Conservation (phyloP, 352 stramenopile species). For the Phytophthora cryptogea region DNA sequence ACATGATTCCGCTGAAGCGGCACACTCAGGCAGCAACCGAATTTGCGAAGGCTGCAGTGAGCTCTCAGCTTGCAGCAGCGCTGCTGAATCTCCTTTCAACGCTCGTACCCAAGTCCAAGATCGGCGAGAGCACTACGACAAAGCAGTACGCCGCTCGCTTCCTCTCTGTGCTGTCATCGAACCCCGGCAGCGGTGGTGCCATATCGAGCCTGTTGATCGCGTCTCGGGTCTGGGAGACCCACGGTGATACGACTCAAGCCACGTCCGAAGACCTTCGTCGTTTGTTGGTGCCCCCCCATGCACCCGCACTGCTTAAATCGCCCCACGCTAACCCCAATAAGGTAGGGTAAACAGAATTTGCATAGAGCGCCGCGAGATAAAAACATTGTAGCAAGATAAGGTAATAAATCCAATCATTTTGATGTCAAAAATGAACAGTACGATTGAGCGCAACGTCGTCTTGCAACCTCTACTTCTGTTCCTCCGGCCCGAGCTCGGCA, state of each 20-base stretch:
- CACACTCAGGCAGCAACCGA: conserved; percentile 86
- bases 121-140: conserved; percentile 77
- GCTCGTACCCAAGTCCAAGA: conserved; percentile 79
- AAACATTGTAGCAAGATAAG: conserved; percentile 23
- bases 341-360: conserved; percentile 53
- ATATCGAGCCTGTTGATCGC: conserved; percentile 82
- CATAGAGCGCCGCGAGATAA: conserved; percentile 19
- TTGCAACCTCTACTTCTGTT: conserved; percentile 26
- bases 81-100: conserved; percentile 85
- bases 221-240: conserved; percentile 82
- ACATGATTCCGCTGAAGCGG: conserved; percentile 89
- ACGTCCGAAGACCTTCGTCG: conserved; percentile 81
- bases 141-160: conserved; percentile 87
- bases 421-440: conserved; percentile 16
- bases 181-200: conserved; percentile 79
- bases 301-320: conserved; percentile 75
- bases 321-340: conserved; percentile 88
- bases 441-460: not conserved
- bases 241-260: conserved; percentile 80
- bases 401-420: conserved; percentile 27
- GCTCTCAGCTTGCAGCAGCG: conserved; percentile 74
- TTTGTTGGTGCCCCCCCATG: conserved; percentile 71
- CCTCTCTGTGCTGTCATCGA: conserved; percentile 82
- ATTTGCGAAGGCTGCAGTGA: conserved; percentile 83
- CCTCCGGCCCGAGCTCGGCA: conserved; percentile 36